Base-by-base conservation (phyloP, 1,284 basidiomycete species). In the Afroboletus lepidellus region DNA sequence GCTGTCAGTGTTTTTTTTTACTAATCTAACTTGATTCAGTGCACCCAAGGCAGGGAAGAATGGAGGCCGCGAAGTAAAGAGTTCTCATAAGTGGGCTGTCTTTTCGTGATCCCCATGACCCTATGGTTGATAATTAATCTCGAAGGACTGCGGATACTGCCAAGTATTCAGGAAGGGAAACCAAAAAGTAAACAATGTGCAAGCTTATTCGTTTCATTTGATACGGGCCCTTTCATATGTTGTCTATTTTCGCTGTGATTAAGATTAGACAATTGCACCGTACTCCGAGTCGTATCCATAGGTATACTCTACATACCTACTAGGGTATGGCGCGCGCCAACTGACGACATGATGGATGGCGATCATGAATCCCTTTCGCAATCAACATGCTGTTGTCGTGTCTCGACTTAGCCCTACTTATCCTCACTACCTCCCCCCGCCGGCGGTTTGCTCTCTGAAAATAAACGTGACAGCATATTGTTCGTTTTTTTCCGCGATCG, bases 71-170 rank as follows among this genome's bases (percentile, higher is more conserved):
- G 0, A 1, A 12, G 57, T 34, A 16, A 8, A 4, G 5, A 21
- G 0, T 0, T 21, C 27, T 1, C 8, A 15, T 30, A 25, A 34
- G 57, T 61, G 2, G 30, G 56, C 45, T 8, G 3, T 12, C n/a
- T 30, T 37, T 46, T 20, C 21, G 46, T 41, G 8, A 30, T 41
- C 18, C 21, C 13, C 21, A 3, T 29, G 11, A 23, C 15, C 37
- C 4, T 20, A 2, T 46, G 21, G 42, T 36, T 48, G 13, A 57
- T 5, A 16, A 1, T 34, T 32, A 24, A 32, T 29, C 33, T 25
- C n/a, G 5, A 42, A 56, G 41, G 8, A 1, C 16, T 18, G 2
- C 25, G 4, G 23, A 39, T 15, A 5, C 3, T 20, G 0, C 8
- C 0, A 54, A 39, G 5, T 42, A 33, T 16, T 0, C 3, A 13